Evolutionary conservation across 371 early-diverging fungal genomes (phyloP), one percentile per base, ranked within the genome.

Genomic region (Basidiobolus meristosporus): DNA sequence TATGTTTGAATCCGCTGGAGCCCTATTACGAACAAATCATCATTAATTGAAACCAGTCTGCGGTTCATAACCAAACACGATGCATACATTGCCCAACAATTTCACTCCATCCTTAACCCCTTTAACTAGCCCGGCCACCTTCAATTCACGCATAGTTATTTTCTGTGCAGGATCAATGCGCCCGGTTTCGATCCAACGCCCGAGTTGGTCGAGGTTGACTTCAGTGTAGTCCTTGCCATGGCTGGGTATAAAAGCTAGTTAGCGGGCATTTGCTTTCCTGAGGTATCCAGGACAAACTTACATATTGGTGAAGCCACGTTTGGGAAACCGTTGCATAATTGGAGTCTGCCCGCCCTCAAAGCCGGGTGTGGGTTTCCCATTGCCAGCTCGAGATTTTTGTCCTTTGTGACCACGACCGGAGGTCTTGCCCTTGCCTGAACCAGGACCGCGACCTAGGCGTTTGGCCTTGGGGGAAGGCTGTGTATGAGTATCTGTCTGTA

Each of bases 301-400:
- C 68, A 65, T 52, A 62, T 84, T 83, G 51, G 64, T 68, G 59
- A 82, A 84, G 42, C 93, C 93, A 41, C 85, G 73, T 62, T 90
- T 89, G 5, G 96, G 96, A 31, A 86, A 63, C n/a, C 76, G 68
- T 43, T 73, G 71, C 23, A 74, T 64, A 33, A 92, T 44, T 31
- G 89, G 84, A 9, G 85, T 85, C 54, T 92, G 92, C 36, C 96
- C 96, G 56, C 96, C 96, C 60, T 90, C 90, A 53, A 86, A 95
- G 26, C 79, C 86, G 2, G 80, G 82, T 15, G 64, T 60, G 21
- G 89, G 89, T 39, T 74, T 69, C 29, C 75, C 63, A 42, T 78
- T 82, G 46, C 82, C 76, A 2, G 77, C 47, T 16, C 91, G 76
- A 11, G 86, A 78, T 41, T 89, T 82, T 55, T 77, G 90, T 48